Percentiles rank a stretch among this genome's conserved stretches.
Conservation (phyloP, 139 green algal genomes). For the Coelastrella sp. region DNA sequence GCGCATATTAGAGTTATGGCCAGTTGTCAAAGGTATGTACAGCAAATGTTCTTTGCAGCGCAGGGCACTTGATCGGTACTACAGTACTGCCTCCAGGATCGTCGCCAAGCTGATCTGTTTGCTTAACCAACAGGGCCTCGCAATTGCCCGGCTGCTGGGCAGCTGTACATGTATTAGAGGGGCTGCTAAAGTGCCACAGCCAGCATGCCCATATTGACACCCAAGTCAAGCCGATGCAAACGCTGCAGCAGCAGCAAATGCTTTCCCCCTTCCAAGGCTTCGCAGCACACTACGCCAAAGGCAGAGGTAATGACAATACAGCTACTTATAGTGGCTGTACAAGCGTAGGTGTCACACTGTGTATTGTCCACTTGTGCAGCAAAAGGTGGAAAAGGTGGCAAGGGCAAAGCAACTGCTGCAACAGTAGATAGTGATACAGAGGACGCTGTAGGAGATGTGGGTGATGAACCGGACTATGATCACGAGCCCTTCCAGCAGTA, state of each 20-base stretch:
- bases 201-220: not conserved
- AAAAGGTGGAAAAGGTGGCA: constrained; percentile 9
- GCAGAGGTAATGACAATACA: constrained; percentile 6
- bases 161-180: not conserved
- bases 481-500: constrained; percentile 25
- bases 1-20: not conserved
- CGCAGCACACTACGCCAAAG: constrained; percentile 37
- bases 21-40: not conserved
- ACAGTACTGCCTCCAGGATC: not conserved
- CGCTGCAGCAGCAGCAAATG: not conserved
- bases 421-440: not conserved
- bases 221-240: not conserved
- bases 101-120: not conserved
- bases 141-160: not conserved
- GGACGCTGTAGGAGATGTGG: not conserved
- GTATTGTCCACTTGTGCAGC: not conserved
- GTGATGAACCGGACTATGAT: constrained; percentile 16
- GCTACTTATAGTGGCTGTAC: not conserved
- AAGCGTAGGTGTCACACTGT: not conserved
- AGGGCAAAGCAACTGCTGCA: constrained; percentile 14
- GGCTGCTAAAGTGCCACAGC: not conserved
- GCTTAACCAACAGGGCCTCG: not conserved
- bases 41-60: not conserved
- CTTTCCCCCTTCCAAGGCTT: constrained; percentile 29
- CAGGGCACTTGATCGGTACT: not conserved